Percentiles rank a stretch among this genome's conserved stretches.
Evolutionary conservation across 805 yeast genomes (phyloP).

Genomic region (Candida nemodendra): DNA sequence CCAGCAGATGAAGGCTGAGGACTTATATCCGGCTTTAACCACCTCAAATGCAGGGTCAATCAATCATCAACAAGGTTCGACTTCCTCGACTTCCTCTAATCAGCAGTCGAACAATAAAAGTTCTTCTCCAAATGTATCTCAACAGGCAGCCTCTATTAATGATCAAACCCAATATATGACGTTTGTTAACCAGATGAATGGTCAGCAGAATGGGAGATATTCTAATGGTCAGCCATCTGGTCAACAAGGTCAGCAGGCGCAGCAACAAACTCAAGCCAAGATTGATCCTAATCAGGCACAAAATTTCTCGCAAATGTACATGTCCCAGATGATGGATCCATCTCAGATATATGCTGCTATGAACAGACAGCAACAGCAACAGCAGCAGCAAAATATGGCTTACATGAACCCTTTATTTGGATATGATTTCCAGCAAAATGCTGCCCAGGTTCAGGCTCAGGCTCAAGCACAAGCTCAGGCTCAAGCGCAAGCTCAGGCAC

Average conservation of each 20-base stretch:
- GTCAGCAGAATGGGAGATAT: slow-evolving; percentile 21
- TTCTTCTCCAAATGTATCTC: slow-evolving; percentile 25
- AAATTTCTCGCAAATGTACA: slow-evolving; percentile 19
- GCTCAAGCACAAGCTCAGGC: slow-evolving; percentile 19
- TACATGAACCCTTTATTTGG: slow-evolving; percentile 22
- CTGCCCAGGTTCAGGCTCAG: slow-evolving; percentile 19
- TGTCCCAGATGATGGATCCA: slow-evolving; percentile 25
- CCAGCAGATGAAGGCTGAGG: slow-evolving; percentile 26
- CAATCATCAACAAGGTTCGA: slow-evolving; percentile 8
- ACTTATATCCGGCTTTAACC: slow-evolving; percentile 21
- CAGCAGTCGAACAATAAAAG: slow-evolving; percentile 15
- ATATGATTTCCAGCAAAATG: slow-evolving; percentile 21
- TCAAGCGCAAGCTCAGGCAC: slow-evolving; percentile 20
- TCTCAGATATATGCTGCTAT: slow-evolving; percentile 22
- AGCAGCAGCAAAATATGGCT: slow-evolving; percentile 16
- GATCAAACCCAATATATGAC: slow-evolving; percentile 23
- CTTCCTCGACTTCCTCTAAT: slow-evolving; percentile 15
- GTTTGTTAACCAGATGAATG: slow-evolving; percentile 22
- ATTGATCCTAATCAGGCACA: slow-evolving; percentile 19
- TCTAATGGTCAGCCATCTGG: slow-evolving; percentile 17
- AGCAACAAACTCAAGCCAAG: slow-evolving; percentile 17
- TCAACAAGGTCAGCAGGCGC: slow-evolving; percentile 13
- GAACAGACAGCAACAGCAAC: slow-evolving; percentile 24
- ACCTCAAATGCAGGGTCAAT: slow-evolving; percentile 6
- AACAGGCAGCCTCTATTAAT: slow-evolving; percentile 17